Evolutionary conservation across 2,329 filamentous ascomycete species (phyloP), one percentile per base, ranked within the genome.

Genomic region (Diaporthe sp.): DNA sequence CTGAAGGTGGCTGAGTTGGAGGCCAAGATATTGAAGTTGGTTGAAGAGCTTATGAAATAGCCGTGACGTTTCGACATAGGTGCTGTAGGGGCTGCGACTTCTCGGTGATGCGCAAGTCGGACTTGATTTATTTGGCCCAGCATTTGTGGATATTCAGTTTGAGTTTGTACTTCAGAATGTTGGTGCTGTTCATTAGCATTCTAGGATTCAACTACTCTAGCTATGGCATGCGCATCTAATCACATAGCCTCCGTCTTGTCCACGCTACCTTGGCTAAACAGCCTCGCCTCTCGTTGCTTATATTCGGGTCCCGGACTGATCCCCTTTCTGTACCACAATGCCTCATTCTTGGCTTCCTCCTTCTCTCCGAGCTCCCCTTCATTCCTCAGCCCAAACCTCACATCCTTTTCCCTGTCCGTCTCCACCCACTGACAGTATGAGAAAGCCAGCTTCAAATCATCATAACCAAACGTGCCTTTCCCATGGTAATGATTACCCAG

Each of bases 401-500:
- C 57, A 60, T 60, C 57, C 34, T 25, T 60, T 22, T 60, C 20
- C 8, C 3, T 25, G 57, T 60, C 57, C 22, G 34, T n/a, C 57
- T 60, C 57, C 34, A 60, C 57, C 57, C 57, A 60, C 57, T 60
- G 57, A 25, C 57, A 60, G 34, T 60, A 34, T 25, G 57, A n/a
- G 22, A 60, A 60, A 60, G 57, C 57, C 34, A 42, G 34, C 57
- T 60, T 60, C 57, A 60, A 60, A 60, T 60, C 57, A 4, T 39
- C 3, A 25, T 60, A 60, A 7, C 57, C 57, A 60, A 60, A 39
- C 3, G 57, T n/a, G 22, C 34, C 57, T 60, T 60, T 60, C 4
- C 57, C 57, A 60, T 60, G 95, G 89, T 99, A 99, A 90, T 99
- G 97, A 82, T 90, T 89, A 84, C 97, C 97, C 96, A 99, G 98